Evolutionary conservation across 2,329 filamentous ascomycete species (phyloP).

Genomic region (Huntiella omanensis): DNA sequence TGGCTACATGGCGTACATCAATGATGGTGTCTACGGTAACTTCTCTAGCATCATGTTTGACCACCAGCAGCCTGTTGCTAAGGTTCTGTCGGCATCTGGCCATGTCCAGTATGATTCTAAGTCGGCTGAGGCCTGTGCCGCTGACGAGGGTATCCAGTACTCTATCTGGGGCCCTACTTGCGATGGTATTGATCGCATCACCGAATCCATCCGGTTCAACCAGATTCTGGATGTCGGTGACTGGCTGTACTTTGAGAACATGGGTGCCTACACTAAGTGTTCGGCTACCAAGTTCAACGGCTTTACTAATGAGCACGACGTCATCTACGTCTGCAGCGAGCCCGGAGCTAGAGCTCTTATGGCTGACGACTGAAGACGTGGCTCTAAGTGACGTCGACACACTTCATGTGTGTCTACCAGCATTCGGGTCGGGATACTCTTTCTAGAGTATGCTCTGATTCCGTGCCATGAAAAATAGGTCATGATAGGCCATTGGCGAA

Average conservation of each 20-base stretch:
- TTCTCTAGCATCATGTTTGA: conserved; percentile 99
- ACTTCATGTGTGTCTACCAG: conserved; percentile 2
- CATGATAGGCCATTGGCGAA: neutral
- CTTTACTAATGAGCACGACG: conserved; percentile 79
- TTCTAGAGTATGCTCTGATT: neutral
- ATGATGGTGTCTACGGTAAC: conserved; percentile 95
- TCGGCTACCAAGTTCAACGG: conserved; percentile 96
- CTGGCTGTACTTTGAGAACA: conserved; percentile 97
- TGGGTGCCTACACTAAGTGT: conserved; percentile 98
- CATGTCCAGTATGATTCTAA: conserved; percentile 39
- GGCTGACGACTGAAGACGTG: neutral
- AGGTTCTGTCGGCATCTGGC: conserved; percentile 49
- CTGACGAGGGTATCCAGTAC: conserved; percentile 46
- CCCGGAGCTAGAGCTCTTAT: conserved; percentile 56
- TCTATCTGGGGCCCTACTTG: conserved; percentile 97
- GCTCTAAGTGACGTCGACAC: conserved; percentile 1
- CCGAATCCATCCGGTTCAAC: conserved; percentile 57
- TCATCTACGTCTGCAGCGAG: conserved; percentile 91
- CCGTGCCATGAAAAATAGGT: neutral
- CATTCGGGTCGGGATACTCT: neutral
- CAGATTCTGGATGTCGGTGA: conserved; percentile 77
- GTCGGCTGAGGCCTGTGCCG: conserved; percentile 26
- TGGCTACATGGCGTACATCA: conserved; percentile 93
- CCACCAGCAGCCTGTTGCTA: conserved; percentile 78
- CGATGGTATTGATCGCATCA: conserved; percentile 91